Evolutionary conservation across 2,329 filamentous ascomycete genomes (phyloP).

Genomic region (Hypoxylon sp.): DNA sequence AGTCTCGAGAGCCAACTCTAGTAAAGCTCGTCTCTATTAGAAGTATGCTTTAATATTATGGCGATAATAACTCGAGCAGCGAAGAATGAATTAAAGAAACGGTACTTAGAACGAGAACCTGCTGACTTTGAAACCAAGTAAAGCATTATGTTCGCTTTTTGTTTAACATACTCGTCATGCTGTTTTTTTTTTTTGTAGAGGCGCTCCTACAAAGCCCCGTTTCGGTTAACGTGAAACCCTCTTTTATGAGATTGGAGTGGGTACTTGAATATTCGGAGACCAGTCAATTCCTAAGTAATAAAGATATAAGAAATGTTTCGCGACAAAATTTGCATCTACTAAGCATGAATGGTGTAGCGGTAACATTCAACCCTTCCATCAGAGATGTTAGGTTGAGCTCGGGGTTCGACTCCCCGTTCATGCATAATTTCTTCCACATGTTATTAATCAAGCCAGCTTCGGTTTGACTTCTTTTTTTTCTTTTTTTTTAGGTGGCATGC

Average conservation of each 20-base stretch:
- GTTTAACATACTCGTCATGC: too few species aligned
- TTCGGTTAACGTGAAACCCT: background rate
- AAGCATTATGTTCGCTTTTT: too few species aligned
- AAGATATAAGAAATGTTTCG: background rate
- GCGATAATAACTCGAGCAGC: too few species aligned
- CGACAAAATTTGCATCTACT: too few species aligned
- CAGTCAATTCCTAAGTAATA: background rate
- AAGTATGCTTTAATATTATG: too few species aligned
- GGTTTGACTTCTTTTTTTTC: background rate
- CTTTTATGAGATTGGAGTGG: background rate
- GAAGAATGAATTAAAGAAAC: too few species aligned
- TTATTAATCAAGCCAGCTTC: too few species aligned
- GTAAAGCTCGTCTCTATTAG: too few species aligned
- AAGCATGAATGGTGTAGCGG: conserved; percentile 6
- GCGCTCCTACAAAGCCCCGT: background rate
- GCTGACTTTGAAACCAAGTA: too few species aligned
- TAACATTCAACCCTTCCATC: conserved; percentile 6
- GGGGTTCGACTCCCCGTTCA: conserved; percentile 6
- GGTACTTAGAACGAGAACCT: too few species aligned
- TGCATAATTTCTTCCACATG: background rate
- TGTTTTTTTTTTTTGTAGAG: background rate
- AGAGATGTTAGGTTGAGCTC: background rate
- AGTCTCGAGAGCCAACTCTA: too few species aligned
- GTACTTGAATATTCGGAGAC: background rate
- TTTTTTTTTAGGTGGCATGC: too few species aligned